These are phyloP conservation scores for Astrocystis sublimbata DNA, from an alignment of 495 filamentous ascomycete genomes.

Conservation along the genomic window DNA sequence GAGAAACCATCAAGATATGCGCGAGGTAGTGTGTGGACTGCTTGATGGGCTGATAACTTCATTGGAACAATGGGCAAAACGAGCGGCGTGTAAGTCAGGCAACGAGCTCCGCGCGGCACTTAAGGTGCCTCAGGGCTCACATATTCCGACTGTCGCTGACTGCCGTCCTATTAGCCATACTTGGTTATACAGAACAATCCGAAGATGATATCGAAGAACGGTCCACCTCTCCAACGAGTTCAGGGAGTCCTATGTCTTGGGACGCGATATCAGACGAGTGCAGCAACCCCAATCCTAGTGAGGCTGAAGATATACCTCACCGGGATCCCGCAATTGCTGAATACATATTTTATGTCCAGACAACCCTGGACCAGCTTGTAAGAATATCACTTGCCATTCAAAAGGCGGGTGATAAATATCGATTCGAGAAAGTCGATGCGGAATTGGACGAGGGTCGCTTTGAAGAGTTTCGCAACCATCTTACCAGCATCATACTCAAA, in stretches of 20 bases:
- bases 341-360: constrained; percentile 11
- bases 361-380: constrained; percentile 16
- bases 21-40: background rate
- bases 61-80: background rate
- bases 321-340: constrained; percentile 1
- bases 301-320: background rate
- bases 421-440: constrained; percentile 16
- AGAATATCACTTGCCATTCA: constrained; percentile 12
- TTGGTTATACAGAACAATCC: background rate
- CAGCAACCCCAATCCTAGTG: background rate
- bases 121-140: background rate
- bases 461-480: constrained; percentile 15
- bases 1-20: constrained; percentile 4
- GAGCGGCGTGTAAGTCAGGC: background rate
- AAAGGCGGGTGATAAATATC: constrained; percentile 16
- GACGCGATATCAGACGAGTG: constrained; percentile 3
- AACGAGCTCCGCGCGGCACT: background rate
- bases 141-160: background rate
- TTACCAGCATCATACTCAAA: constrained; percentile 10
- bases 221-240: background rate
- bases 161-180: background rate
- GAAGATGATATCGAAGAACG: background rate
- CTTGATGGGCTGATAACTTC: background rate
- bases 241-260: background rate
- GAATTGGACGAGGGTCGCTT: constrained; percentile 12